phyloP scores from a whole-genome alignment of 345 rosid species.

The Eucalyptus sp. region DNA sequence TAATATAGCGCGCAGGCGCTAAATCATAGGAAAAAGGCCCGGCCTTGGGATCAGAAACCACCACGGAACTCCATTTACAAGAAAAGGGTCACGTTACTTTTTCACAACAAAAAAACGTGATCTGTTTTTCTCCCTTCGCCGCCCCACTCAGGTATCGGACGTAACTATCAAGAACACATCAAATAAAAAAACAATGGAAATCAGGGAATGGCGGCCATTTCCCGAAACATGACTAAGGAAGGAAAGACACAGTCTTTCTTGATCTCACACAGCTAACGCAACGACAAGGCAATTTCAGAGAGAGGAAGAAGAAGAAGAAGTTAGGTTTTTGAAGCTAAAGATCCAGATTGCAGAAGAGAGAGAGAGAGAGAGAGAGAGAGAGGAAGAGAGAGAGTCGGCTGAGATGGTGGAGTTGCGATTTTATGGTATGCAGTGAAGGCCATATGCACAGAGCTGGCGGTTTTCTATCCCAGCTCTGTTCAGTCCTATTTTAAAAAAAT shows the following conservation, averaged over 20 bases:
- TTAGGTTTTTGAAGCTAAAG: background rate
- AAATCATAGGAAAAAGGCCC: background rate
- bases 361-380: background rate
- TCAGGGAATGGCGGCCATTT: background rate
- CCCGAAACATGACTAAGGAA: background rate
- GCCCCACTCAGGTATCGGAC: background rate
- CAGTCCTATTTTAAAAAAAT: background rate
- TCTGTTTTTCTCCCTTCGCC: background rate
- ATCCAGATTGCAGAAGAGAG: background rate
- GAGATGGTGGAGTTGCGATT: background rate
- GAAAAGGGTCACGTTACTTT: background rate
- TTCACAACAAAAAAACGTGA: background rate
- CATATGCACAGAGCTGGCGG: background rate
- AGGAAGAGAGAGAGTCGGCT: background rate
- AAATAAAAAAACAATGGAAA: background rate
- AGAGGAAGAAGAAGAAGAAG: background rate
- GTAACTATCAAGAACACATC: background rate
- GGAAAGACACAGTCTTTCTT: background rate
- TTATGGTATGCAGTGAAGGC: background rate
- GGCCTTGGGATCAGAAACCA: background rate
- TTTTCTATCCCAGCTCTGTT: background rate
- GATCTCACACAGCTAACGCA: background rate
- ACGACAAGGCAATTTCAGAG: background rate
- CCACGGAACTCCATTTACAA: background rate
- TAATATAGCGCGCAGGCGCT: background rate